These are phyloP conservation scores for Boletus rufocinnamomeus DNA, from an alignment of 768 basidiomycete genomes.

Conservation along the genomic window DNA sequence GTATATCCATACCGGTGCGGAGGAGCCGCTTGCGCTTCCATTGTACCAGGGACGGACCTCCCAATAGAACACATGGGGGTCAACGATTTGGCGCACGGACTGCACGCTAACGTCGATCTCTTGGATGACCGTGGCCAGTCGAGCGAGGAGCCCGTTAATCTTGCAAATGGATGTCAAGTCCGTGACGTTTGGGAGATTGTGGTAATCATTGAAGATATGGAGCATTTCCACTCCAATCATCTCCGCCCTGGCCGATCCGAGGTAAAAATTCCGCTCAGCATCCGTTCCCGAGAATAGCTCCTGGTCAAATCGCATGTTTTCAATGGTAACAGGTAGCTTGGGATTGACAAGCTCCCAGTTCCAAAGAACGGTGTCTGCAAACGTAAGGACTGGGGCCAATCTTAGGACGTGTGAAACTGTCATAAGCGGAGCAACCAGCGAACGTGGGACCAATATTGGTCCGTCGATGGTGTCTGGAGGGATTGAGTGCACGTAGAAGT, in stretches of 20 bases:
- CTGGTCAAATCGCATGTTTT: constrained; percentile 69
- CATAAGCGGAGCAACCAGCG: constrained; percentile 77
- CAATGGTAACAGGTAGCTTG: constrained; percentile 55
- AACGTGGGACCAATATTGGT: constrained; percentile 65
- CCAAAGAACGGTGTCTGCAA: constrained; percentile 95
- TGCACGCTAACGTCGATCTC: constrained; percentile 71
- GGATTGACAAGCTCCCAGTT: constrained; percentile 73
- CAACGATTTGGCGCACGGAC: constrained; percentile 67
- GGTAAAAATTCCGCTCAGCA: constrained; percentile 85
- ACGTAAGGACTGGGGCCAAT: constrained; percentile 94
- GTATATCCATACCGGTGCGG: constrained; percentile 66
- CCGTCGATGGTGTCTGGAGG: constrained; percentile 42
- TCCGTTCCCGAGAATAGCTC: constrained; percentile 83
- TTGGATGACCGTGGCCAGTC: constrained; percentile 68
- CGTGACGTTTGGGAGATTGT: constrained; percentile 67
- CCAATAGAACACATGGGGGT: constrained; percentile 89
- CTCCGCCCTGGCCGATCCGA: constrained; percentile 82
- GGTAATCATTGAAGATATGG: constrained; percentile 83
- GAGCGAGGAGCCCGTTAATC: constrained; percentile 70
- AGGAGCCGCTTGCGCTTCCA: constrained; percentile 65
- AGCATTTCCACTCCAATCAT: constrained; percentile 85
- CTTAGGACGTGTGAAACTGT: constrained; percentile 72
- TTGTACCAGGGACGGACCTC: constrained; percentile 91
- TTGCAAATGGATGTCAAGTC: constrained; percentile 65
- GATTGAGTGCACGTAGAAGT: constrained; percentile 87